Evolutionary conservation across 2,329 filamentous ascomycete genomes (phyloP), one percentile per base, ranked within the genome.

Genomic region (Stachybotrys chartarum): DNA sequence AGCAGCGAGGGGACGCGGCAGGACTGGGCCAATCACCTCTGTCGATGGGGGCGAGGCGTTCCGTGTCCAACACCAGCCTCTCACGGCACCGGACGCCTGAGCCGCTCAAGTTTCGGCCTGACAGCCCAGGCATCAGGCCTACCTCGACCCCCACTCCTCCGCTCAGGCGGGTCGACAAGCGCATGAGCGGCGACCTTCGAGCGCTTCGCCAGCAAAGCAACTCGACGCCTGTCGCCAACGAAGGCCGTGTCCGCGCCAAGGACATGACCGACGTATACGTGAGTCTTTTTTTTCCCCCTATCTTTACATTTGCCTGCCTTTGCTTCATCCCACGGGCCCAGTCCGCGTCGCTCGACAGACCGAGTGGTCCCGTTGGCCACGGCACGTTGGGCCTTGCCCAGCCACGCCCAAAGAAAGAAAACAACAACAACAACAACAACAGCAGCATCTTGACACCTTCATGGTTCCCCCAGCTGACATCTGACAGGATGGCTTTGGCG

Each of bases 181-280:
- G 80, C 68, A 74, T 86, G 70, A 92, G 88, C 79, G 86, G 88
- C 72, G 89, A 95, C 78, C 78, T 95, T 64, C 63, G 70, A 59
- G 58, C 71, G 55, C 64, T 72, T 54, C 68, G 70, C 62, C 68
- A 69, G 65, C 69, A 69, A 69, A 69, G 67, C 66, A 70, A 61
- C 61, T 56, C 55, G 53, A 87, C 87, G 69, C 89, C 90, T 66
- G 81, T 91, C 74, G 88, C 87, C 73, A 91, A 93, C 77, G 90
- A 91, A 81, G 88, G 90, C 77, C 91, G 91, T 76, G 86, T 84
- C 75, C 89, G 90, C 71, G 77, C 87, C 69, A 87, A 85, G 78
- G 88, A 86, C 75, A 96, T 96, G 90, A 81, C 90, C 72, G 90
- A 96, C 80, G 87, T 96, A 76, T 96, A 89, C 78, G 91, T 96